These are phyloP conservation scores for Bipolaris bicolor DNA, from an alignment of 2,329 filamentous ascomycete species.

Conservation along the genomic window DNA sequence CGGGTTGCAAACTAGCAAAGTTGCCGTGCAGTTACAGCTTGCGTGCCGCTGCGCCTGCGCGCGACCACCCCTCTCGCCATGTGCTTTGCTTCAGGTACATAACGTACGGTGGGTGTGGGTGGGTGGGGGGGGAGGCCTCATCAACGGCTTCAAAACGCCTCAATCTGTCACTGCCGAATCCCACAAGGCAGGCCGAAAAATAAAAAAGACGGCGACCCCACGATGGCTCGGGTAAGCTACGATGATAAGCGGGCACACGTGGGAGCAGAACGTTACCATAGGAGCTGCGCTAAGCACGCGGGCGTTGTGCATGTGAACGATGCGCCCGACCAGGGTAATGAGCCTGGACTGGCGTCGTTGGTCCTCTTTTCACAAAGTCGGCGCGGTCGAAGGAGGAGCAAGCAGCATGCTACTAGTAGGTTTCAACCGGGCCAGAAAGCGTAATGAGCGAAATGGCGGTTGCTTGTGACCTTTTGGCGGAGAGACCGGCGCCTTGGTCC, in stretches of 20 bases:
- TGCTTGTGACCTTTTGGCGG: constrained; percentile 12
- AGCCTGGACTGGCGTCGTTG: constrained; percentile 25
- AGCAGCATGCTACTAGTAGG: constrained; percentile 7
- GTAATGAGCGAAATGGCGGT: constrained; percentile 6
- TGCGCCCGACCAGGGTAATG: constrained; percentile 26
- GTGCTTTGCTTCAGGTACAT: constrained; percentile 11
- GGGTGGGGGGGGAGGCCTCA: constrained; percentile 2
- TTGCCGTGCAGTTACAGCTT: background rate
- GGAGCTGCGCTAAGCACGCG: constrained; percentile 31
- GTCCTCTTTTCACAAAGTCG: constrained; percentile 16
- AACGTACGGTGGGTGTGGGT: too few relatives aligned
- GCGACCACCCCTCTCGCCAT: background rate
- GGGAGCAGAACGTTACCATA: constrained; percentile 34
- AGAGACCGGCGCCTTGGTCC: constrained; percentile 11
- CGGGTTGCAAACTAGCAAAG: background rate
- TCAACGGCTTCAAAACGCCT: constrained; percentile 5
- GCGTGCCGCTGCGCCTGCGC: background rate
- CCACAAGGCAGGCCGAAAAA: background rate
- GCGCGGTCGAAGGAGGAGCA: constrained; percentile 9
- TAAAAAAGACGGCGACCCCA: constrained; percentile 21
- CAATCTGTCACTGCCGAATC: constrained; percentile 10
- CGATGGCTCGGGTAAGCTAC: constrained; percentile 31
- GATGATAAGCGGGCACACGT: constrained; percentile 44
- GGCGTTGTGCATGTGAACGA: constrained; percentile 42
- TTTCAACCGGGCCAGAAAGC: constrained; percentile 10